Conservation (phyloP, 2,329 filamentous ascomycete genomes). For the Ophiostoma fasciatum region DNA sequence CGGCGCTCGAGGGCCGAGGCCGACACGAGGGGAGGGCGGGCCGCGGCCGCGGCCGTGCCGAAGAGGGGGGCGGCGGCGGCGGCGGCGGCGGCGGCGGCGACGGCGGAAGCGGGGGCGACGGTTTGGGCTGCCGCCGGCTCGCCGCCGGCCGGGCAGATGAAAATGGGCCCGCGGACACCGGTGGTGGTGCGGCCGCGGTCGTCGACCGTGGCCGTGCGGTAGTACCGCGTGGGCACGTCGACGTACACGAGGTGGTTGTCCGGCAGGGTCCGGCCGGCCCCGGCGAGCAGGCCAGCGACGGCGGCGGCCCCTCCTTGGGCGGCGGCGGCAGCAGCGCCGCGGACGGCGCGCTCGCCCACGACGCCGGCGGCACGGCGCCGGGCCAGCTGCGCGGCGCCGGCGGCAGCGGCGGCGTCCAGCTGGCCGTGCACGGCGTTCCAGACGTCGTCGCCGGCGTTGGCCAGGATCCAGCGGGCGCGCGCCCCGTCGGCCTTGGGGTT, state of each 20-base stretch:
- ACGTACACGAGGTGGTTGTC: slow-evolving; percentile 29
- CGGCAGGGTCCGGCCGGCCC: slow-evolving; percentile 12
- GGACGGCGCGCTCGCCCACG: slow-evolving; percentile 24
- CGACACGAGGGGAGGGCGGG: slow-evolving; percentile 7
- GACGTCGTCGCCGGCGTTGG: slow-evolving; percentile 38
- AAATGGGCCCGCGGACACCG: slow-evolving; percentile 36
- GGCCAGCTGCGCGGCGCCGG: slow-evolving; percentile 15
- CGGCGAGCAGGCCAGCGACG: background rate
- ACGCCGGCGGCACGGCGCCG: slow-evolving; percentile 23
- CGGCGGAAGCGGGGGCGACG: too few species aligned
- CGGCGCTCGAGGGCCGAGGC: slow-evolving; percentile 21
- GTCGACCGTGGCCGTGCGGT: slow-evolving; percentile 22
- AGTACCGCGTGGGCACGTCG: slow-evolving; percentile 36
- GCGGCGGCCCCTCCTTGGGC: slow-evolving; percentile 17
- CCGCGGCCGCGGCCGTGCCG: too few species aligned
- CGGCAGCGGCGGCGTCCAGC: slow-evolving; percentile 26
- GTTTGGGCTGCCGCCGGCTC: slow-evolving; percentile 20
- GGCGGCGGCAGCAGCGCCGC: slow-evolving; percentile 14
- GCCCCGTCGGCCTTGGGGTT: too few species aligned
- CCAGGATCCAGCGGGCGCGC: slow-evolving; percentile 34
- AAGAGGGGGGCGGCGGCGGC: background rate
- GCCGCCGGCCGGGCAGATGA: slow-evolving; percentile 35
- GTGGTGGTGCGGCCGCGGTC: too few species aligned
- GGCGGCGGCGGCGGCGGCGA: slow-evolving; percentile 10
- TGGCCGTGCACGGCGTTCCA: slow-evolving; percentile 29